Evolutionary conservation across 345 rosid species (phyloP).

Genomic region (Turritis glabra): DNA sequence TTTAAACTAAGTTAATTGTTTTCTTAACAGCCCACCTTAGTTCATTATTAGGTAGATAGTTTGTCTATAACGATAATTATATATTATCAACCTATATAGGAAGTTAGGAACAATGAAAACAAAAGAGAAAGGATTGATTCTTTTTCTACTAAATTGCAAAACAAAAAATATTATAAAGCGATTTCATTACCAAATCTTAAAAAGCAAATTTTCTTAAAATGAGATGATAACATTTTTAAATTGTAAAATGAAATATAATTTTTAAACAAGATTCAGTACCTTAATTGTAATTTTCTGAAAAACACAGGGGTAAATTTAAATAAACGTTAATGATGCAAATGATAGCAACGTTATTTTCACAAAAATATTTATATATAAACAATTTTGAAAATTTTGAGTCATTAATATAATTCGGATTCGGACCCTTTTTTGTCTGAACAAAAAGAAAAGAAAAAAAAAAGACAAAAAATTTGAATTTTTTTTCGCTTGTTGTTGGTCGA

Average conservation of each 20-base stretch:
- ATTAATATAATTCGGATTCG: conserved; percentile 29
- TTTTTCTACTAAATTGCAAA: neutral
- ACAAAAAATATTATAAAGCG: neutral
- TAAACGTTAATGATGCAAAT: neutral
- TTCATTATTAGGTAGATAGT: neutral
- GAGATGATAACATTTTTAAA: too few relatives aligned
- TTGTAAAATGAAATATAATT: too few relatives aligned
- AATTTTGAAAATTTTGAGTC: conserved; percentile 1
- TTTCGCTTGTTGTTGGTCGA: conserved; percentile 27
- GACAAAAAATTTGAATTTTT: conserved; percentile 11
- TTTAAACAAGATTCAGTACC: neutral
- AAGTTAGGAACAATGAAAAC: neutral
- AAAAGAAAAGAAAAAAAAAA: neutral
- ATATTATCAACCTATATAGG: neutral
- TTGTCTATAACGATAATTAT: neutral
- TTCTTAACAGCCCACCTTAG: neutral
- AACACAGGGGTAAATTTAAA: conserved; percentile 1
- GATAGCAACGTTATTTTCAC: conserved; percentile 16
- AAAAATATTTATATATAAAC: neutral
- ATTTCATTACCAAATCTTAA: neutral
- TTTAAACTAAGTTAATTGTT: neutral
- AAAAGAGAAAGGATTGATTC: neutral
- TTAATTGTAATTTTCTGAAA: neutral
- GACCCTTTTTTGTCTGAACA: conserved; percentile 28
- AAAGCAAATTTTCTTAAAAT: too few relatives aligned